Conservation (phyloP, 495 filamentous ascomycete genomes). For the Monascus purpureus region DNA sequence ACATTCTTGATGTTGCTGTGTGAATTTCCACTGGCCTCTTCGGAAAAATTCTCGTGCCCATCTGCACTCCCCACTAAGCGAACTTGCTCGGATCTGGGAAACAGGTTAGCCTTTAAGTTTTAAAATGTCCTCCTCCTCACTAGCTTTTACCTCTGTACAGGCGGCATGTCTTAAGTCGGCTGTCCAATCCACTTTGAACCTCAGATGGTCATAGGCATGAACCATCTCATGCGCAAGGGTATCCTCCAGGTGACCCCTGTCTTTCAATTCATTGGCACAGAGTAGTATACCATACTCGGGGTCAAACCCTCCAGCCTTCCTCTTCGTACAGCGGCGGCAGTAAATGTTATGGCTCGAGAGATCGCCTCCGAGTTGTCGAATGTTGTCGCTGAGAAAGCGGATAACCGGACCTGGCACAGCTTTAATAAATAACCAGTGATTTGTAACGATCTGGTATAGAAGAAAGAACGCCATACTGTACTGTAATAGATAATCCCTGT, state of each 20-base stretch:
- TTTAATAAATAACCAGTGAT: constrained; percentile 7
- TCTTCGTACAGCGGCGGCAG: constrained; percentile 59
- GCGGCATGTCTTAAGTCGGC: constrained; percentile 76
- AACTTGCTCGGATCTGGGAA: constrained; percentile 73
- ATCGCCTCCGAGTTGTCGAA: constrained; percentile 58
- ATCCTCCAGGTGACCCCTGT: constrained; percentile 71
- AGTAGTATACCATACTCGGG: constrained; percentile 73
- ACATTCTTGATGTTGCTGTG: constrained; percentile 86
- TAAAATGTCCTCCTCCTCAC: neutral
- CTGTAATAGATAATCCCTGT: constrained; percentile 64
- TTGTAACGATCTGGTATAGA: neutral
- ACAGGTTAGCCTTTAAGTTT: neutral
- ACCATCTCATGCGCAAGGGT: constrained; percentile 96
- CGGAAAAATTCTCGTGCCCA: constrained; percentile 78
- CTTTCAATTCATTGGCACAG: constrained; percentile 74
- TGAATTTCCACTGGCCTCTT: constrained; percentile 71
- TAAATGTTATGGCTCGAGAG: constrained; percentile 62
- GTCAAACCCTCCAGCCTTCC: constrained; percentile 67
- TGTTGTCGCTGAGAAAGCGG: constrained; percentile 68
- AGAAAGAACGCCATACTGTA: constrained; percentile 39
- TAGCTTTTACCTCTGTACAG: constrained; percentile 67
- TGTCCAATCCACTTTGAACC: constrained; percentile 75
- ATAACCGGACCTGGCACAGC: constrained; percentile 53
- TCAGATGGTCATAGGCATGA: constrained; percentile 85
- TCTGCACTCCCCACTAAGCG: constrained; percentile 84